Evolutionary conservation across 1,284 basidiomycete genomes (phyloP), one percentile per base, ranked within the genome.

Genomic region (Blastosporella zonata): DNA sequence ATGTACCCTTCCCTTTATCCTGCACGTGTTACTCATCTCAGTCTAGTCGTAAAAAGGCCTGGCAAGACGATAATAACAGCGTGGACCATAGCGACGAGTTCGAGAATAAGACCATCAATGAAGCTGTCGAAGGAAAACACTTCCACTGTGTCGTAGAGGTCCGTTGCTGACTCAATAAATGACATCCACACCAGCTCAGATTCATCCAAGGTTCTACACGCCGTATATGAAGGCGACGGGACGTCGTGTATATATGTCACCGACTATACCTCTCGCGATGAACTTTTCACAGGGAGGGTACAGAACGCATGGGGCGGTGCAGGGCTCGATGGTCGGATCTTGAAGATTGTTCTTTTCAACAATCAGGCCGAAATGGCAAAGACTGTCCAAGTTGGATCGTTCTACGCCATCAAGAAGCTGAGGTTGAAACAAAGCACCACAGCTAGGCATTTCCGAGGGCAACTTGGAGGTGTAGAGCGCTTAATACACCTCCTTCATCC

Each of bases 101-200:
- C 45, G 67, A 72, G 3, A 72, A 79, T 47, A 66, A 63, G 37
- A 63, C 78, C 12, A 64, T 87, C 49, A 59, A 69, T 50, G 73
- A 81, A 46, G 74, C 67, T 8, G 61, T 62, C 22, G 68, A 67
- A 27, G 66, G 67, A 2, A 62, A 59, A 20, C 73, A 77, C 50
- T 77, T 84, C 54, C 72, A 73, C 42, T 83, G 81, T 55, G 71
- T 76, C 7, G 81, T 81, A 25, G 79, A 85, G 74, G 84, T 84
- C 50, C 53, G 47, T 28, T 33, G 22, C 25, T 25, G 22, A 9
- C n/a, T 25, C 23, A 17, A 10, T 27, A 8, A 3, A 6, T 12
- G n/a, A 18, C 15, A 13, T 12, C 2, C 27, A 23, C 6, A 3
- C 12, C 23, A 5, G 18, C 18, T 35, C 13, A 51, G 47, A 15